Evolutionary conservation across 768 basidiomycete genomes (phyloP), one percentile per base, ranked within the genome.

Genomic region (Obba rivulosa): DNA sequence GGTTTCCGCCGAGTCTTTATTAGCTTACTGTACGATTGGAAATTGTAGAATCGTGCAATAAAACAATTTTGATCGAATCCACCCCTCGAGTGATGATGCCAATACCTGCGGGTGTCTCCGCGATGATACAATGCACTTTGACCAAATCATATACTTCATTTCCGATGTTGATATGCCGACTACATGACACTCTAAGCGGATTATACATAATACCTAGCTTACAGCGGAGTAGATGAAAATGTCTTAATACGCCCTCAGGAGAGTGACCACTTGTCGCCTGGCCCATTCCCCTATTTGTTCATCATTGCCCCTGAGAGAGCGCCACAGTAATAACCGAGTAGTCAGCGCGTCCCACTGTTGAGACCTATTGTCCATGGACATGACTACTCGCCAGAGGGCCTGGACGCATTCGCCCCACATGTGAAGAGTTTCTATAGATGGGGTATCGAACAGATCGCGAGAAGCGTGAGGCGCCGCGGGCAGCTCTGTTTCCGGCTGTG

Each of bases 391-490:
- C 82, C 83, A 84, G 10, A 90, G 71, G 18, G 58, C 59, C 55
- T 83, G 79, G 2, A 85, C 74, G 17, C 65, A 66, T 20, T 59
- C 57, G 0, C 80, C 79, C 80, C 82, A 85, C 2, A 62, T 46
- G 20, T 59, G 50, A 17, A 76, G 57, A 4, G 67, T 57, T 16
- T 56, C 46, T 20, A 49, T 25, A n/a, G 49, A 41, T 17, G 57
- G 58, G 20, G 58, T 48, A 34, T 73, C 68, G 51, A 74, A 70
- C 5, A 58, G 51, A 14, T 53, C 43, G 8, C 57, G 58, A 10
- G 53, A 46, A 1, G 51, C 49, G 39, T 61, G 56, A 3, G 53
- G 48, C 8, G 17, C 28, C 7, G 48, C 41, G 4, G 44, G 10
- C 2, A 21, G 18, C 10, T 48, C 41, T 14, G n/a, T 37, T 8